phyloP scores from a whole-genome alignment of 1,139 yeast species.

The Protomyces pachydermus region DNA sequence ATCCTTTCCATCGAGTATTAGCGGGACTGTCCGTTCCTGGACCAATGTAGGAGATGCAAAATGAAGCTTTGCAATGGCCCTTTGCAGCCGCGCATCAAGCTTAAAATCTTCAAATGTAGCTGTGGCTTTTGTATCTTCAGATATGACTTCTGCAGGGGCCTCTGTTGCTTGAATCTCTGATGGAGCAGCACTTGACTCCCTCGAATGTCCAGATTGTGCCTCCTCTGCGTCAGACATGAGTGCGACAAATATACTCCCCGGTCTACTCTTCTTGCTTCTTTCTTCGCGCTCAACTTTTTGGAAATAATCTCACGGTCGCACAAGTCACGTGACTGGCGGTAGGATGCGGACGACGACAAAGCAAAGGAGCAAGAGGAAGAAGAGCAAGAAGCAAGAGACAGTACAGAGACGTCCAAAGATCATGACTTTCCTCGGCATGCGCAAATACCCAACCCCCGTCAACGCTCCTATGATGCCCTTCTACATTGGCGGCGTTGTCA shows the following conservation, averaged over 20 bases:
- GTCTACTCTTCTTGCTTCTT: too few species aligned
- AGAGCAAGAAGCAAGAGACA: not conserved
- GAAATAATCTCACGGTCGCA: not conserved
- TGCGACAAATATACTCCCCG: not conserved
- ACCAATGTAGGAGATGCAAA: constrained; percentile 81
- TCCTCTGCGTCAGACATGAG: not conserved
- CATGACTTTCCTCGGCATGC: constrained; percentile 32
- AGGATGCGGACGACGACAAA: not conserved
- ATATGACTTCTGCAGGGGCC: not conserved
- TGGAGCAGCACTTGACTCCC: not conserved
- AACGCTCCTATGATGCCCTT: constrained; percentile 60
- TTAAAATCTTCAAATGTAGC: constrained; percentile 34
- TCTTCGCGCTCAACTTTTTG: not conserved
- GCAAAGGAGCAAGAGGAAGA: not conserved
- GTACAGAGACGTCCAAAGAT: not conserved
- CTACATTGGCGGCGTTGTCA: constrained; percentile 53
- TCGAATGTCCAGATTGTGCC: not conserved
- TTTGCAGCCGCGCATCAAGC: constrained; percentile 73
- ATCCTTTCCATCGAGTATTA: constrained; percentile 81
- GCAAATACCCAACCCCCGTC: constrained; percentile 45
- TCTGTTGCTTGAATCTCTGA: not conserved
- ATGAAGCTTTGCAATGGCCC: constrained; percentile 73
- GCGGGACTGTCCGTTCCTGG: constrained; percentile 86
- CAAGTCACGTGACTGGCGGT: not conserved
- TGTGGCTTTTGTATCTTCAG: not conserved